Evolutionary conservation across 129 eudicot genomes (phyloP).

Genomic region (Heracleum sosnowskyi): DNA sequence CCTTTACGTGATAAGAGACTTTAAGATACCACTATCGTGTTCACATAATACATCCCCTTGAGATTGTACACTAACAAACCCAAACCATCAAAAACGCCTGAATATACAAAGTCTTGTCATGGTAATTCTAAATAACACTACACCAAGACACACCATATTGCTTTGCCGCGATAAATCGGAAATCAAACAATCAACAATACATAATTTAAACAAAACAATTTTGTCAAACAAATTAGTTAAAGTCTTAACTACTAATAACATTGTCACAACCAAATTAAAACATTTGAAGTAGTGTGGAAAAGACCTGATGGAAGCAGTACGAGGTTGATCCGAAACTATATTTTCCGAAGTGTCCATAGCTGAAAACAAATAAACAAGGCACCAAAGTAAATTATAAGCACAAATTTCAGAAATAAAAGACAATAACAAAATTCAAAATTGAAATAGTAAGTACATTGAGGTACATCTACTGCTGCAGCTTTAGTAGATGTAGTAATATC

Average conservation of each 20-base stretch:
- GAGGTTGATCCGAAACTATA: neutral
- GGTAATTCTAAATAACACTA: neutral
- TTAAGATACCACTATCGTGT: neutral
- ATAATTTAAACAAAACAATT: neutral
- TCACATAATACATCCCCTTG: neutral
- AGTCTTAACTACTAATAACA: neutral
- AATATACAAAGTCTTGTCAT: neutral
- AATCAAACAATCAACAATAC: neutral
- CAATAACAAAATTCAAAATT: neutral
- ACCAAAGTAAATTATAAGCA: neutral
- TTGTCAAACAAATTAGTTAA: neutral
- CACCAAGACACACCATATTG: neutral
- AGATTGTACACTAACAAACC: neutral
- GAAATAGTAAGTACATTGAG: slow-evolving; percentile 1
- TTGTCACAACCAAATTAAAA: neutral
- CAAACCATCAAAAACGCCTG: neutral
- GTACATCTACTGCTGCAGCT: neutral
- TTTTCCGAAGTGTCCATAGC: slow-evolving; percentile 9
- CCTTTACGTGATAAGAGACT: neutral
- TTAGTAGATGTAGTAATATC: neutral
- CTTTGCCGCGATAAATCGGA: neutral
- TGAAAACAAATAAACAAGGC: neutral
- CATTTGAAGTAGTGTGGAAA: neutral
- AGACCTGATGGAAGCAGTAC: slow-evolving; percentile 4
- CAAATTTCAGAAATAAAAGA: neutral